Conservation (phyloP, 2,329 filamentous ascomycete species). For the Tolypocladium sp. region DNA sequence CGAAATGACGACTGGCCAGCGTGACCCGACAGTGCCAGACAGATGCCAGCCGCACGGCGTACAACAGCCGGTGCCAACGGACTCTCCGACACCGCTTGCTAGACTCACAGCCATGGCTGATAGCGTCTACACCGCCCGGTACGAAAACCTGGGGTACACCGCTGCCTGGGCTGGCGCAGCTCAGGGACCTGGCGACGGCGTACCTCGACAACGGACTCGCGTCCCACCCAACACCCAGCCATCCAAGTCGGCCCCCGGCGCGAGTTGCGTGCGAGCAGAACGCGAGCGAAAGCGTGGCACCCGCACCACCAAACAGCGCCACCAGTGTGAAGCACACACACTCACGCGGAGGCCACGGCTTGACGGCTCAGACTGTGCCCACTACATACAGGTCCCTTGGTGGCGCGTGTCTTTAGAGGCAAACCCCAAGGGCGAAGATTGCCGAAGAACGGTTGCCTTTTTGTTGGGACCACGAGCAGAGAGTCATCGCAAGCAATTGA, state of each 20-base stretch:
- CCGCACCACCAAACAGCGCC: neutral
- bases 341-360: neutral
- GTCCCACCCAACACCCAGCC: neutral
- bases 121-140: neutral
- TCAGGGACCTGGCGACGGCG: neutral
- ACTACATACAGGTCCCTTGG: neutral
- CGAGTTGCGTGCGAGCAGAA: neutral
- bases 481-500: neutral
- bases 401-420: neutral
- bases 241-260: neutral
- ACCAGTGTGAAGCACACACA: neutral
- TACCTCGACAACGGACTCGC: neutral
- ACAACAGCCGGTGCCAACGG: neutral
- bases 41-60: neutral
- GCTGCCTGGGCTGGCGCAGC: neutral
- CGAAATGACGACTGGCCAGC: slow-evolving; percentile 10
- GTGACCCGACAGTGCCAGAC: slow-evolving; percentile 8
- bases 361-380: too few species aligned
- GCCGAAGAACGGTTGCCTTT: neutral
- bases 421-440: neutral
- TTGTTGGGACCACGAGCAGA: neutral
- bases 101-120: neutral
- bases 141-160: neutral
- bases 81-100: neutral
- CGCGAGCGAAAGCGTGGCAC: neutral